Evolutionary conservation across 768 basidiomycete genomes (phyloP).

Genomic region (Tricholoma sp.): DNA sequence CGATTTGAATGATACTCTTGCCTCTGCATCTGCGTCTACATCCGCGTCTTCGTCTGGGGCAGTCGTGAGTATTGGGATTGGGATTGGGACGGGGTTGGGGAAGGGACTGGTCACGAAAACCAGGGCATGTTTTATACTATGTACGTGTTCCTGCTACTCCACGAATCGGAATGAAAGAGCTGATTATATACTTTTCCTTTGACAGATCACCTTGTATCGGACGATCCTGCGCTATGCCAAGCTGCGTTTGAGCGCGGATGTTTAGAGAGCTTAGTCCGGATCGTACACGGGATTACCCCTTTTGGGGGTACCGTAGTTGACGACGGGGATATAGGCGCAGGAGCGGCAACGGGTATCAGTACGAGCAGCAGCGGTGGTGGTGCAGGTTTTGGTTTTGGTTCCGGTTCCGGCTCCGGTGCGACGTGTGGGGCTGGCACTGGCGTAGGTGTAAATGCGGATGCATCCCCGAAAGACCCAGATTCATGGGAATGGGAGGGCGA

Average conservation of each 20-base stretch:
- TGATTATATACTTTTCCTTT: background rate
- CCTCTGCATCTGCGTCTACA: conserved; percentile 16
- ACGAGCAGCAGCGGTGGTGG: background rate
- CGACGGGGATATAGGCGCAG: background rate
- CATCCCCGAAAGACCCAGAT: background rate
- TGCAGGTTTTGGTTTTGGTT: no score
- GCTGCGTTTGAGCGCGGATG: conserved; percentile 68
- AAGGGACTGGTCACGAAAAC: conserved; percentile 33
- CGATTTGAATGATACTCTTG: conserved; percentile 9
- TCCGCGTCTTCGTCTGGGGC: no score
- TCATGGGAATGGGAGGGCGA: no score
- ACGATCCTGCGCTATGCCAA: conserved; percentile 62
- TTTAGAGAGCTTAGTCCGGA: conserved; percentile 45
- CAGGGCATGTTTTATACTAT: conserved; percentile 72
- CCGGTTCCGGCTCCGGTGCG: no score
- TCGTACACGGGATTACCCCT: conserved; percentile 54
- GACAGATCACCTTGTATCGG: conserved; percentile 62
- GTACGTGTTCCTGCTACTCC: conserved; percentile 35
- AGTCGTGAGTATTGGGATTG: no score
- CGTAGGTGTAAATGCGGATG: no score
- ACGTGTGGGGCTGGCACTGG: no score
- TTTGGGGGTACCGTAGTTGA: background rate
- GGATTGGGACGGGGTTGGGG: background rate
- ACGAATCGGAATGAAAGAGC: background rate
- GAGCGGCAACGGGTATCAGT: background rate